Evolutionary conservation across 2,329 filamentous ascomycete species (phyloP).

Genomic region (Immersiporthe knoxdaviesiana): DNA sequence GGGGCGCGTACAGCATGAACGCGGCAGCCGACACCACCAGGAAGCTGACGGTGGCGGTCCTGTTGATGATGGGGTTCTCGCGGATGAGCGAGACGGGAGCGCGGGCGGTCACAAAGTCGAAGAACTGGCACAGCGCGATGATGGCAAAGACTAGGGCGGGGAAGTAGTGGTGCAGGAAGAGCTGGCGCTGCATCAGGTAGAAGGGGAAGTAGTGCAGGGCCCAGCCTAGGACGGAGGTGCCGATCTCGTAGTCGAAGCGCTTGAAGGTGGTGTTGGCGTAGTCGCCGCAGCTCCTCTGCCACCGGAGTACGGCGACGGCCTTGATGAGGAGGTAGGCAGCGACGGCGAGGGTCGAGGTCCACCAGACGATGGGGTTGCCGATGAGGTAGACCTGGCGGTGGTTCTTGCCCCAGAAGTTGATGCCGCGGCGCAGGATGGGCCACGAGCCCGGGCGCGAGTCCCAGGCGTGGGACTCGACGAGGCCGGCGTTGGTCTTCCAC

Average conservation of each 20-base stretch:
- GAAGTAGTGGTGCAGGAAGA: conserved; percentile 98
- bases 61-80: conserved; percentile 73
- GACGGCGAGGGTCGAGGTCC: conserved; percentile 79
- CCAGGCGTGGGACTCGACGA: conserved; percentile 97
- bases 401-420: conserved; percentile 98
- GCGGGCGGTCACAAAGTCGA: conserved; percentile 81
- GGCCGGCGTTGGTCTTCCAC: conserved; percentile 97
- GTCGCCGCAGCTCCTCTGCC: conserved; percentile 91
- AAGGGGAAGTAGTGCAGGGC: conserved; percentile 99
- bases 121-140: conserved; percentile 83
- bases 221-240: conserved; percentile 89
- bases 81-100: conserved; percentile 69
- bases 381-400: conserved; percentile 95
- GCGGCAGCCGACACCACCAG: conserved; percentile 73
- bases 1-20: conserved; percentile 83
- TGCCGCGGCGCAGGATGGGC: conserved; percentile 89
- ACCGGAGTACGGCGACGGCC: conserved; percentile 81
- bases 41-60: conserved; percentile 72
- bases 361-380: conserved; percentile 95
- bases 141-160: conserved; percentile 95
- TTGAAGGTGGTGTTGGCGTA: conserved; percentile 84
- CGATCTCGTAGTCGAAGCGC: conserved; percentile 96
- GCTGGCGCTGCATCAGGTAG: conserved; percentile 95
- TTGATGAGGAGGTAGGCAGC: conserved; percentile 82
- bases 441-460: conserved; percentile 93